Evolutionary conservation across 345 rosid genomes (phyloP), one percentile per base, ranked within the genome.

Genomic region (Conringia planisiliqua): DNA sequence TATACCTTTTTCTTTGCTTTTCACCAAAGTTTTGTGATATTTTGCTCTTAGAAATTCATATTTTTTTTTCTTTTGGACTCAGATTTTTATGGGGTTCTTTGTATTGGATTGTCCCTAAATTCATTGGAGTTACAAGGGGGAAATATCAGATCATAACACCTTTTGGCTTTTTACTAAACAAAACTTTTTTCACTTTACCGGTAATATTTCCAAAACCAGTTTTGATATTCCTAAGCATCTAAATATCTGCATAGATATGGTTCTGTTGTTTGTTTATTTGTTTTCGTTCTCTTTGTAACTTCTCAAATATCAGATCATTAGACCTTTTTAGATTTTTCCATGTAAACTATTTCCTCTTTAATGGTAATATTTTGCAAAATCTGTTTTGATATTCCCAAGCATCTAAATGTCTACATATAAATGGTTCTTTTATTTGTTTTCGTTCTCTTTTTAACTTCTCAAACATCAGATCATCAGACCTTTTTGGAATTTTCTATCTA

Each of bases 231-330:
- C 6, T 3, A 76, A 33, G 26, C n/a, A 42, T 51, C 46, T 40
- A 51, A 27, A 46, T 63, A 71, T 70, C 62, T 46, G 11, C 18
- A 70, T 62, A 63, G 63, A 42, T 33, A 38, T 77, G 80, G 76
- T 35, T 64, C 6, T 56, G 44, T 43, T 76, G 64, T 39, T 68
- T 67, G 22, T 67, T 66, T 36, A 74, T 46, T 11, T 57, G 60
- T 32, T 32, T 56, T 30, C 39, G 5, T 32, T 14, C 39, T 32
- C 61, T 55, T 29, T 55, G 18, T 55, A 55, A 29, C 38, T 16
- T 17, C 33, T 24, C 33, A 12, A 54, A 33, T 54, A 33, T 33
- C 20, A 50, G 22, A 48, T 66, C 43, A 52, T 58, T 20, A 42
- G 24, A 46, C 10, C 35, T 55, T 74, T 74, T 30, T 44, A 51